These are phyloP conservation scores for Magnolia officinalis DNA, from an alignment of 164 flowering plant species.

Conservation along the genomic window DNA sequence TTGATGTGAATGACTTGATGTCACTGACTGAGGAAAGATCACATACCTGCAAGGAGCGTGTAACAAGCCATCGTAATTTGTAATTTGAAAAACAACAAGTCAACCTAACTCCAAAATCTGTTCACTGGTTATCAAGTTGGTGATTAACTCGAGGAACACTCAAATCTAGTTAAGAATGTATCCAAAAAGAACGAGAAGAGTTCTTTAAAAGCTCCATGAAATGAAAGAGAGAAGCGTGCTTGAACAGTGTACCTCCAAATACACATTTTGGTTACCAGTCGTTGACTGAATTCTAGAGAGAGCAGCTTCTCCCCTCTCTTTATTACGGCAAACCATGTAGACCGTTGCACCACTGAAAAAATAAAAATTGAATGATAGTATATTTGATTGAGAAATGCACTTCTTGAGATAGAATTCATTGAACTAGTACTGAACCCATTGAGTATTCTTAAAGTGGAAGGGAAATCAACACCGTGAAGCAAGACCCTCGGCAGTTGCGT, in stretches of 20 bases:
- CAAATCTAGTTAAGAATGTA: background rate
- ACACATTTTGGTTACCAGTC: constrained; percentile 77
- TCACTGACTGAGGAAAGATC: constrained; percentile 82
- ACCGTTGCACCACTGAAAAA: constrained; percentile 75
- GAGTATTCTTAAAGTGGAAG: background rate
- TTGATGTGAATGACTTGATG: constrained; percentile 75
- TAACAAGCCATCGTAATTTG: background rate
- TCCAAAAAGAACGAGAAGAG: background rate
- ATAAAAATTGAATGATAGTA: background rate
- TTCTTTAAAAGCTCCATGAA: background rate
- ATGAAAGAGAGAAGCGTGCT: background rate
- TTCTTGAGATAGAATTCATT: background rate
- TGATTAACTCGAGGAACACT: background rate
- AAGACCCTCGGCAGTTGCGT: constrained; percentile 80
- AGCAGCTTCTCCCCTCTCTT: constrained; percentile 93
- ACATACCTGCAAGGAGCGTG: constrained; percentile 61
- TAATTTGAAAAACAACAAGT: background rate
- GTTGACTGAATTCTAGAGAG: constrained; percentile 59
- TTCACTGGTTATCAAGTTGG: background rate
- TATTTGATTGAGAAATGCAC: background rate
- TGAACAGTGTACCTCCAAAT: constrained; percentile 64
- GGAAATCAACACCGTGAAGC: constrained; percentile 62
- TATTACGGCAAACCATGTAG: constrained; percentile 82
- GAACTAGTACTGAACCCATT: background rate
- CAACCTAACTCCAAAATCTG: background rate